Conservation (phyloP, 2,329 filamentous ascomycete species). For the Scytalidium lignicola region DNA sequence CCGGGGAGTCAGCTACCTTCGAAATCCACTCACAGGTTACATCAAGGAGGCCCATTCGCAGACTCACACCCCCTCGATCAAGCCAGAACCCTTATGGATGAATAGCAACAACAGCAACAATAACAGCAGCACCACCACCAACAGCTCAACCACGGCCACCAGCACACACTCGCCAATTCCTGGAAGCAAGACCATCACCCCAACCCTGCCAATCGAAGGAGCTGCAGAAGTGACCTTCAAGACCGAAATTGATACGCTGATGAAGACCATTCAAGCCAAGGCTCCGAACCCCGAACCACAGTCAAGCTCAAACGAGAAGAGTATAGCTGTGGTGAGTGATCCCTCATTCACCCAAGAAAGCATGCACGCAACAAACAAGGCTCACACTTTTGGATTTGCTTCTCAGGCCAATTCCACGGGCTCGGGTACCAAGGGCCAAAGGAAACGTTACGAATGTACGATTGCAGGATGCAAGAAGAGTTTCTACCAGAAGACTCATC, state of each 20-base stretch:
- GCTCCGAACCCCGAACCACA: conserved; percentile 34
- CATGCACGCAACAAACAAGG: neutral
- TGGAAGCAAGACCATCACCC: conserved; percentile 4
- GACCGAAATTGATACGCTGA: conserved; percentile 82
- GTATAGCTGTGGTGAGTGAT: conserved; percentile 20
- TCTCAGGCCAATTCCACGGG: neutral
- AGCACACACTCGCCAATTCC: neutral
- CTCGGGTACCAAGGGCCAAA: conserved; percentile 10
- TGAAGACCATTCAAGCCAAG: conserved; percentile 80
- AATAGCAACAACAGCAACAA: conserved; percentile 1
- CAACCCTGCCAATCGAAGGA: conserved; percentile 5
- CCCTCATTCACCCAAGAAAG: conserved; percentile 23
- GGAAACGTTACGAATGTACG: conserved; percentile 68
- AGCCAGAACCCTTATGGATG: conserved; percentile 24
- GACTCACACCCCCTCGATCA: conserved; percentile 30
- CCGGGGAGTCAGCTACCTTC: conserved; percentile 24
- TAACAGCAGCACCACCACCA: neutral
- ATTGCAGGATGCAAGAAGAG: conserved; percentile 71
- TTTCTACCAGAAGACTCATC: conserved; percentile 88
- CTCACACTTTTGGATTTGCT: neutral
- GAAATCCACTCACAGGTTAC: conserved; percentile 27
- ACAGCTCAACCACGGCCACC: neutral
- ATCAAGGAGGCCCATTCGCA: conserved; percentile 20
- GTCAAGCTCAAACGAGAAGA: conserved; percentile 14
- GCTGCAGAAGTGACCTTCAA: conserved; percentile 54